Evolutionary conservation across 495 filamentous ascomycete genomes (phyloP).

Genomic region (Aspergillus ellipticus): DNA sequence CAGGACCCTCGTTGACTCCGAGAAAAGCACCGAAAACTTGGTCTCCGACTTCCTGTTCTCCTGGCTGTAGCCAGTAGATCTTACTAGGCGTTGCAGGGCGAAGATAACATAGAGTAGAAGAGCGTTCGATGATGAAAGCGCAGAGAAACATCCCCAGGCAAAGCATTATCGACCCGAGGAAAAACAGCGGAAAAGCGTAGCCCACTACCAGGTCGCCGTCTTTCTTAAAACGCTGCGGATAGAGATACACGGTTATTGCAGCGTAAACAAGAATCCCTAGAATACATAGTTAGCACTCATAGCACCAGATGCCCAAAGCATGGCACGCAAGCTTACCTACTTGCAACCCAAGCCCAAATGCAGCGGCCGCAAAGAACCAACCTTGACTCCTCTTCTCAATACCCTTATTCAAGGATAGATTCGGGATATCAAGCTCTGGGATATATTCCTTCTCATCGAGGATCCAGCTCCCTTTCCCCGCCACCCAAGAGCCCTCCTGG

Average conservation of each 20-base stretch:
- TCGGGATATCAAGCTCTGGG: conserved; percentile 38
- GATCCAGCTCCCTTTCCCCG: conserved; percentile 1
- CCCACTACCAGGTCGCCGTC: conserved; percentile 24
- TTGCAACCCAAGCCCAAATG: conserved; percentile 29
- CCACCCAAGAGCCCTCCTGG: conserved; percentile 22
- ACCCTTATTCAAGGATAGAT: conserved; percentile 47
- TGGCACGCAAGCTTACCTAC: conserved; percentile 20
- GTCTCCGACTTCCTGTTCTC: conserved; percentile 36
- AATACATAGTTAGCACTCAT: background rate
- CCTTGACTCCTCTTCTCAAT: conserved; percentile 27
- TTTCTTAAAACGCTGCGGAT: conserved; percentile 26
- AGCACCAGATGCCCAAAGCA: background rate
- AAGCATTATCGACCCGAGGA: conserved; percentile 32
- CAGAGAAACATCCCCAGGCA: conserved; percentile 40
- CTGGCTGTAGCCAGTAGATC: conserved; percentile 43
- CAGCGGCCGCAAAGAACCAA: conserved; percentile 35
- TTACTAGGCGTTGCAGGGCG: conserved; percentile 29
- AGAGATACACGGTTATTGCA: conserved; percentile 31
- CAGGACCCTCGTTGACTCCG: conserved; percentile 23
- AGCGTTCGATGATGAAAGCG: conserved; percentile 38
- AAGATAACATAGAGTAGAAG: conserved; percentile 29
- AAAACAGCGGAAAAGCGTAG: conserved; percentile 40
- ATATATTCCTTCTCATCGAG: conserved; percentile 16
- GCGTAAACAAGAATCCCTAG: conserved; percentile 33
- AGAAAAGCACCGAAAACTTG: conserved; percentile 40